Base-by-base conservation (phyloP, 228 moss, liverwort and hornwort species). In the Sphagnum magellanicum region DNA sequence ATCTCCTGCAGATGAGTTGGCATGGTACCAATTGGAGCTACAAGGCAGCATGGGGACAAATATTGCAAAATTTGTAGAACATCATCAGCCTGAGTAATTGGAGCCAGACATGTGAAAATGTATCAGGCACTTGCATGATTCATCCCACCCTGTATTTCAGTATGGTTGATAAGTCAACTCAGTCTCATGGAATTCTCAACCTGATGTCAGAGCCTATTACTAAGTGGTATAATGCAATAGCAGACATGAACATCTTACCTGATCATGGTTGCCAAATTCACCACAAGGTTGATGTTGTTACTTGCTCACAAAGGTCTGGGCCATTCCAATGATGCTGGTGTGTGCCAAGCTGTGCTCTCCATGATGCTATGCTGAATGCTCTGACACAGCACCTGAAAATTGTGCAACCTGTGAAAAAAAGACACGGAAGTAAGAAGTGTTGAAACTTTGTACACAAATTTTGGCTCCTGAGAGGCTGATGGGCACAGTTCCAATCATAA, bases 341-440 rank as follows among this genome's bases (percentile, higher is more conserved):
- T 81, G 80, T 8, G 75, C 77, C 15, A 98, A 72, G 80, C 89
- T 98, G 66, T 49, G 6, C 71, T 98, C 98, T 48, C 98, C 94
- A 66, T 94, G 92, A 76, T 98, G 98, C 64, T 98, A 98, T 3
- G 90, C 94, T 32, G 98, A 98, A 63, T 94, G 85, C 81, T 98
- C 98, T 10, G 84, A 87, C 5, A 94, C 98, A 49, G 90, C 93
- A 55, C 98, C 94, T 11, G 87, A 84, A 60, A 98, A 94, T 73
- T 98, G 94, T 5, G 87, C 81, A 51, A 98, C 94, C 98, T 98
- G 78, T 62, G 47, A 8, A 13, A 61, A 63, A 13, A 32, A 70
- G 48, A 51, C 32, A n/a, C 32, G 3, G 32, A 0, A 32, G 32
- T 32, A 2, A 32, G 32, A 32, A 32, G 32, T 32, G 32, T 32